Percentiles rank a stretch among this genome's conserved stretches.
phyloP scores from a whole-genome alignment of 495 filamentous ascomycete species.

The Trichoderma erinaceum region DNA sequence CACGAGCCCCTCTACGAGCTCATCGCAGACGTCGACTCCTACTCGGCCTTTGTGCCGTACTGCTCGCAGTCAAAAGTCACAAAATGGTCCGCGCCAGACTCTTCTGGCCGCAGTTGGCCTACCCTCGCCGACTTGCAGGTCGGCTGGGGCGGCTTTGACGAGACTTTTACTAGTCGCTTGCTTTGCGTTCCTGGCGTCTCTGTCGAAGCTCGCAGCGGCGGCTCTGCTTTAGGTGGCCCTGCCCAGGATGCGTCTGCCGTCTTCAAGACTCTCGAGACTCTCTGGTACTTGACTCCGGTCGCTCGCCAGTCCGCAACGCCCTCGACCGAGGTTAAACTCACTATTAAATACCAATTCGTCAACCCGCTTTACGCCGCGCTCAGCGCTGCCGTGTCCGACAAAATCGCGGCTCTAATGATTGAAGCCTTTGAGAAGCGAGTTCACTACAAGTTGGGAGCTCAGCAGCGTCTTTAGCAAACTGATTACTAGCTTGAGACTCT shows the following conservation, averaged over 20 bases:
- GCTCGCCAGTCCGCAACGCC: constrained; percentile 16
- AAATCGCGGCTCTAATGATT: constrained; percentile 82
- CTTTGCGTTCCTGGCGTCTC: constrained; percentile 59
- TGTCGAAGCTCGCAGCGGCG: constrained; percentile 74
- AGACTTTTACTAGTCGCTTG: constrained; percentile 70
- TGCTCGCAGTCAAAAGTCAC: constrained; percentile 68
- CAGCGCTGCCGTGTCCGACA: constrained; percentile 72
- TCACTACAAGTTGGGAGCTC: not conserved
- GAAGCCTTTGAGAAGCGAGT: constrained; percentile 69
- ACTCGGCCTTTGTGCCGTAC: constrained; percentile 81
- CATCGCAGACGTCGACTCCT: constrained; percentile 77
- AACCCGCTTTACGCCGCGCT: constrained; percentile 78
- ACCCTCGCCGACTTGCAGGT: constrained; percentile 71
- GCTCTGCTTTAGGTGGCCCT: constrained; percentile 40
- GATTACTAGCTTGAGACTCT: not conserved
- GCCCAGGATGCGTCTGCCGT: constrained; percentile 37
- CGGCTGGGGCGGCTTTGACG: constrained; percentile 75
- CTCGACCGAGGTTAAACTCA: constrained; percentile 62
- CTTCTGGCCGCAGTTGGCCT: constrained; percentile 49
- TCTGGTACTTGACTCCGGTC: constrained; percentile 51
- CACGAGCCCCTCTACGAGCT: constrained; percentile 64
- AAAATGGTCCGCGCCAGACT: constrained; percentile 35
- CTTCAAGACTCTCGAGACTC: constrained; percentile 69
- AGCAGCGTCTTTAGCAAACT: not conserved
- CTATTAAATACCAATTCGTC: constrained; percentile 72